Percentiles rank a stretch among this genome's conserved stretches.
phyloP scores from a whole-genome alignment of 2,329 filamentous ascomycete genomes.

The Aotearoamyces nothofagi region DNA sequence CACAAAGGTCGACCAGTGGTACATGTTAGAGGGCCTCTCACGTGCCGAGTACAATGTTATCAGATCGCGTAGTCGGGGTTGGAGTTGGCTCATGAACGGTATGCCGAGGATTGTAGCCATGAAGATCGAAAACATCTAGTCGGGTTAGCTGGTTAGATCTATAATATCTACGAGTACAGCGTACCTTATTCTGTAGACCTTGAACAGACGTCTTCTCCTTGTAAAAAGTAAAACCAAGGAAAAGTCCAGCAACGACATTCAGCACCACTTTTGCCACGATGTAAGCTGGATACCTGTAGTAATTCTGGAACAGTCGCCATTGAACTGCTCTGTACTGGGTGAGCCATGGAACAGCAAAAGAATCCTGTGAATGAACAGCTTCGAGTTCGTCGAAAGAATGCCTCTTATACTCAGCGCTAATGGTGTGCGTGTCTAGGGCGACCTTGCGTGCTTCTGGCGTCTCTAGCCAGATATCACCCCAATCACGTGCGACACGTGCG shows the following conservation, averaged over 20 bases:
- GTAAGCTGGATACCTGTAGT: slow-evolving; percentile 69
- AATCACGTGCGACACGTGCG: slow-evolving; percentile 38
- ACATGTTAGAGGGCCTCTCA: slow-evolving; percentile 60
- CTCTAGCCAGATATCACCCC: slow-evolving; percentile 60
- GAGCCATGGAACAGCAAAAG: neutral
- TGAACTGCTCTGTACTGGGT: slow-evolving; percentile 2
- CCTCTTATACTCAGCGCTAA: too few species aligned
- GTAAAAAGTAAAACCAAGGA: slow-evolving; percentile 71
- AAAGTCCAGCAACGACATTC: slow-evolving; percentile 54
- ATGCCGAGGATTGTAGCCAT: slow-evolving; percentile 29
- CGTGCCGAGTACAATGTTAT: slow-evolving; percentile 48
- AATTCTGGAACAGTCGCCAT: slow-evolving; percentile 50
- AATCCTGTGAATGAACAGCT: too few species aligned
- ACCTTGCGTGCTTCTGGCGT: too few species aligned
- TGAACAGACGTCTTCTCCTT: slow-evolving; percentile 47
- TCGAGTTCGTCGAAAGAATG: too few species aligned
- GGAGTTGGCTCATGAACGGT: slow-evolving; percentile 45
- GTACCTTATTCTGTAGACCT: slow-evolving; percentile 57
- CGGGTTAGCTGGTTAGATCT: too few species aligned
- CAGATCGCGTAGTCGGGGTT: slow-evolving; percentile 52
- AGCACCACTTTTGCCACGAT: slow-evolving; percentile 65
- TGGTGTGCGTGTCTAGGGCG: too few species aligned
- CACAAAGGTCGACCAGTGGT: slow-evolving; percentile 63
- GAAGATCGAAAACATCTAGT: slow-evolving; percentile 6
- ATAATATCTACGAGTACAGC: too few species aligned